Conservation (phyloP, 352 stramenopile genomes). For the Globisporangium middletonii region DNA sequence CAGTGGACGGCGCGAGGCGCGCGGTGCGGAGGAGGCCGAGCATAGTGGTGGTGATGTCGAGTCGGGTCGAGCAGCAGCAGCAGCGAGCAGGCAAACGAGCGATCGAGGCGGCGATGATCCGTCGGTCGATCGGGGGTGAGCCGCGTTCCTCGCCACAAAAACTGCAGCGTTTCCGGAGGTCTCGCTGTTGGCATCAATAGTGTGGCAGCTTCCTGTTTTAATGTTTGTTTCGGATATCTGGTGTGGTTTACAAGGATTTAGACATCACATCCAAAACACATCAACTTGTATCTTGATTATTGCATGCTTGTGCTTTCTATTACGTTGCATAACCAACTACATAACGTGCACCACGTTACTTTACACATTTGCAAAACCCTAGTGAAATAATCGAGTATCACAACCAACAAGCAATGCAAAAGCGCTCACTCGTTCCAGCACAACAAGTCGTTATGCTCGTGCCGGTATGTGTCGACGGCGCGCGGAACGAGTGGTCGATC, state of each 20-base stretch:
- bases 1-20: conserved; percentile 31
- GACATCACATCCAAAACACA: not conserved
- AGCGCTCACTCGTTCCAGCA: not conserved
- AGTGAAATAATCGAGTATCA: conserved; percentile 10
- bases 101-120: conserved; percentile 2
- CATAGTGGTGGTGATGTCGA: conserved; percentile 23
- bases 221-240: not conserved
- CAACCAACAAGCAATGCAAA: conserved; percentile 2
- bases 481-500: conserved; percentile 70
- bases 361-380: not conserved
- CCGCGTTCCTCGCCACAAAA: conserved; percentile 37
- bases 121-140: conserved; percentile 15
- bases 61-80: not conserved
- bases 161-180: conserved; percentile 4
- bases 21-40: conserved; percentile 60
- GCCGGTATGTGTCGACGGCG: conserved; percentile 54
- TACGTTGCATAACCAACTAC: too few species aligned
- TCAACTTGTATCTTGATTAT: not conserved
- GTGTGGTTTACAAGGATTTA: not conserved
- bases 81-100: not conserved
- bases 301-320: too few species aligned
- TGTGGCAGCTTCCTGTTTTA: not conserved
- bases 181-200: not conserved
- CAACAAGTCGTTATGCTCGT: conserved; percentile 39
- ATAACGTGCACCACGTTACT: too few species aligned